Evolutionary conservation across 192 early-diverging fungal genomes (phyloP), one percentile per base, ranked within the genome.

Genomic region (Coemansia sp.): DNA sequence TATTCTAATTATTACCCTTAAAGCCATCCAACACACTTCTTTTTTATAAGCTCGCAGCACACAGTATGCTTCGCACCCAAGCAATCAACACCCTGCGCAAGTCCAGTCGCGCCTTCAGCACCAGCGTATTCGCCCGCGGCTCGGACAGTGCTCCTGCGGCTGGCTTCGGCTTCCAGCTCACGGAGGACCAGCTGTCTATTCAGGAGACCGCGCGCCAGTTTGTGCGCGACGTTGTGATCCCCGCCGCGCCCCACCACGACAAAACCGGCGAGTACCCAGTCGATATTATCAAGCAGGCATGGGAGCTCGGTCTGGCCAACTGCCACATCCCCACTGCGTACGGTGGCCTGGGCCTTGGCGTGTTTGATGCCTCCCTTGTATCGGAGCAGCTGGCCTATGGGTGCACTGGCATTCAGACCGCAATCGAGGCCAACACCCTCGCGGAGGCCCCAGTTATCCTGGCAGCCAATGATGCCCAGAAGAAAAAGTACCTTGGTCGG

Each of bases 401-500:
- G 24, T 97, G 94, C 76, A 82, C 87, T 9, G 93, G 93, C 35
- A 95, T 97, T 56, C 92, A 94, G 70, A 97, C 94, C 7, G 94
- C 94, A 24, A 92, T 93, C 44, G 94, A 97, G 62, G 94, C 94
- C n/a, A 97, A 97, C 74, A 83, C 85, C 2, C 78, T 97, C 14
- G 94, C 92, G 26, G 84, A 97, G 68, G 92, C 94, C 2, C 92
- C 91, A 2, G 78, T 95, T 19, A 80, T 94, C 46, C 80, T 95
- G 19, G 90, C 92, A 36, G 94, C 87, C 44, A 93, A 79, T 73
- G 85, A 92, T 42, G 79, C 66, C 11, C 93, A 94, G 54, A 93
- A 94, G 83, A 89, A 93, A 67, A 97, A 97, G 81, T 97, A 97
- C 66, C 79, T 97, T 25, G 94, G 94, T 29, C 82, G 94, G 35